Evolutionary conservation across 805 yeast genomes (phyloP), one percentile per base, ranked within the genome.

Genomic region (Blastobotrys attinorum): DNA sequence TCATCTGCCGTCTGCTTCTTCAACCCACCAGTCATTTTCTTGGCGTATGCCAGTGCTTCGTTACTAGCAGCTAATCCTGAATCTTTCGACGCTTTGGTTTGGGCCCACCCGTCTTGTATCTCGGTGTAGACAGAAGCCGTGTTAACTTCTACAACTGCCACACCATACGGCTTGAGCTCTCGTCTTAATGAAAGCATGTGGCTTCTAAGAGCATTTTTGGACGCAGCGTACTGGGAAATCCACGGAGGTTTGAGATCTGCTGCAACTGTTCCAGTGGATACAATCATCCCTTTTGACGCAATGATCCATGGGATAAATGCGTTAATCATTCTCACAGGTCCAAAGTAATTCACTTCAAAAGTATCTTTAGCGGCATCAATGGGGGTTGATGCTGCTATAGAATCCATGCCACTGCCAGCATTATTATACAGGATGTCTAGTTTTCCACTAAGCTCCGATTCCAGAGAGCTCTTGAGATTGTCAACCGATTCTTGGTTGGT

Each of bases 91-190:
- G n/a, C n/a, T n/a, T n/a, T n/a, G n/a, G n/a, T n/a, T n/a, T n/a
- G n/a, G n/a, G n/a, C n/a, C n/a, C n/a, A n/a, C n/a, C n/a, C n/a
- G n/a, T n/a, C n/a, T n/a, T n/a, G n/a, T n/a, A n/a, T n/a, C n/a
- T n/a, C n/a, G n/a, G n/a, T n/a, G n/a, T n/a, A n/a, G n/a, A 84
- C 92, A 31, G 84, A 90, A 23, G 94, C 94, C 6, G 92, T 83
- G 33, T 82, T 62, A 10, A 80, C 69, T 53, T 81, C 80, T 47
- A 81, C 67, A 0, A 84, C 90, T 40, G 76, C 69, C 3, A 84
- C 90, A 13, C 73, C 83, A 53, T 82, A 79, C 3, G 86, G 83
- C 57, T 75, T 75, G 72, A 84, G 59, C 60, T 84, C 95, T 21
- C 79, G 56, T 42, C 80, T 73, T 44, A 84, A 63, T 2, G 71